Evolutionary conservation across 2,329 filamentous ascomycete genomes (phyloP), one percentile per base, ranked within the genome.

Genomic region (Colletotrichum paranaense): DNA sequence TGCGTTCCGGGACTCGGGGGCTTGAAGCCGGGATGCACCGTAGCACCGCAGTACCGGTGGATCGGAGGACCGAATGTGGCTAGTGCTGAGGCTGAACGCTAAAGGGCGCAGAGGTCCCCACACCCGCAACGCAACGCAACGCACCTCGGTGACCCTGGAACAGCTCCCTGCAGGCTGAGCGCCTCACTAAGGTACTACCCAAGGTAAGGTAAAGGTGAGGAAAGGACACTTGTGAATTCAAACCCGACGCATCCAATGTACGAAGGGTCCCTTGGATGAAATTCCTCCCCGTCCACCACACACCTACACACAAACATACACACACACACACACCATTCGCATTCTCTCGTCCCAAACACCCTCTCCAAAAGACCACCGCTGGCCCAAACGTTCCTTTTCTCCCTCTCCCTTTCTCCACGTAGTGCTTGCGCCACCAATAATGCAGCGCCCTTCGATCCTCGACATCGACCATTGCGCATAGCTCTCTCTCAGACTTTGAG

Each of bases 211-310:
- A 35, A 32, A 35, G 32, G 32, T 35, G 11, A 35, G 32, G 60
- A 53, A 60, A 73, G 71, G 69, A 72, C 69, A 72, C 69, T 46
- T 72, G 65, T 72, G 57, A 62, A 68, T 24, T 68, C 42, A 16
- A 59, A 42, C 38, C 38, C 38, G 38, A 0, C 2, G n/a, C 26
- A 14, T 26, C 9, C 22, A 19, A 46, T 42, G 64, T 63, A 59
- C 53, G 38, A 53, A 59, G 69, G 59, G 67, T 66, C 68, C 56
- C 56, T 35, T 28, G 38, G 24, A 62, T 49, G n/a, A 49, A 30
- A n/a, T 67, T 32, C 56, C 24, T 24, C 57, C 60, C 62, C 60
- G 42, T 16, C 57, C 28, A 59, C 32, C 32, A 35, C 8, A 35
- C 32, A 12, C 32, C 8, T 5, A 35, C 32, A 35, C 32, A 35